phyloP scores from a whole-genome alignment of 768 basidiomycete genomes.

The Xerocomellus amylosporus region DNA sequence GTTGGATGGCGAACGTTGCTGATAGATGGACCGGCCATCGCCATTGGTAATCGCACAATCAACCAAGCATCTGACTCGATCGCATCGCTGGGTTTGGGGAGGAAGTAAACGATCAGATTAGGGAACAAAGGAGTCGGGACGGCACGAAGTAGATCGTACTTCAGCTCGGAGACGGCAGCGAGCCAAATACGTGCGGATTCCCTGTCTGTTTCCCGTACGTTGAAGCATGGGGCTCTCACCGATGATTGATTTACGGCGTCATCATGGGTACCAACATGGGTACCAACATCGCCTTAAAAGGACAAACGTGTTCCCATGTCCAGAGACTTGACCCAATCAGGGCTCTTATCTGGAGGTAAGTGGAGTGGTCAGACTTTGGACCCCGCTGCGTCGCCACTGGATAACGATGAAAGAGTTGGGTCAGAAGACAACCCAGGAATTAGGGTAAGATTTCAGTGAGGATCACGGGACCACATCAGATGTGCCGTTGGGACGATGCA shows the following conservation, averaged over 20 bases:
- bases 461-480: background rate
- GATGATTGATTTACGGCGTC: conserved; percentile 11
- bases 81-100: conserved; percentile 6
- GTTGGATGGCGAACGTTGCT: background rate
- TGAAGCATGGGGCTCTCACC: conserved; percentile 3
- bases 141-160: conserved; percentile 1
- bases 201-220: conserved; percentile 8
- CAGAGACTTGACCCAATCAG: background rate
- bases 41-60: conserved; percentile 8
- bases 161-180: background rate
- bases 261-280: conserved; percentile 7
- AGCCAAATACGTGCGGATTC: conserved; percentile 13
- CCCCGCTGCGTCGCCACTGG: background rate
- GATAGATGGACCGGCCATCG: background rate
- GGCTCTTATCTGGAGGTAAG: background rate
- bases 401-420: conserved; percentile 7
- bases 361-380: background rate
- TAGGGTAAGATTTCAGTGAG: conserved; percentile 9
- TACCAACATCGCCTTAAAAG: conserved; percentile 6
- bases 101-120: conserved; percentile 3
- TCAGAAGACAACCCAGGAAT: conserved; percentile 15
- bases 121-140: conserved; percentile 1
- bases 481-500: background rate
- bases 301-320: conserved; percentile 13
- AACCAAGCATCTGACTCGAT: background rate